These are phyloP conservation scores for Avena eriantha DNA, from an alignment of 176 grass and related monocot species.

Conservation along the genomic window DNA sequence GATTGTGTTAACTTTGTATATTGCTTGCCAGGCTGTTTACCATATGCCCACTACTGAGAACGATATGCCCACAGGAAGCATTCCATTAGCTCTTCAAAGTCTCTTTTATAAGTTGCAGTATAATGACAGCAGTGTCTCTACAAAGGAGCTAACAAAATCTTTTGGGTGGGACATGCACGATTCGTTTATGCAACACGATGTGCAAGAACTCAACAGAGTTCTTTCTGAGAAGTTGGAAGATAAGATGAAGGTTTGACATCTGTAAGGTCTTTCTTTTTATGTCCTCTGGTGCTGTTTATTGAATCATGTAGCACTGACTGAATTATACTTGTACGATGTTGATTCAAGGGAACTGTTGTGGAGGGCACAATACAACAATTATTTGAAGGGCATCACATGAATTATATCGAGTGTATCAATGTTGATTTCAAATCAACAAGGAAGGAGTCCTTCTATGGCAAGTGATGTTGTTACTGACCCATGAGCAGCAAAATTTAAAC, in stretches of 20 bases:
- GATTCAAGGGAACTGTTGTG: conserved; percentile 94
- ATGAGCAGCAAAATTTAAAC: conserved; percentile 24
- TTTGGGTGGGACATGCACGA: conserved; percentile 98
- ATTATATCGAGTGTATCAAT: conserved; percentile 98
- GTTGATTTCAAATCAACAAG: conserved; percentile 98
- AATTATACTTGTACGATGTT: conserved; percentile 60
- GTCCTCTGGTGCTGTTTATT: conserved; percentile 35
- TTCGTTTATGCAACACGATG: conserved; percentile 99
- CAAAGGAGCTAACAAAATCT: conserved; percentile 97
- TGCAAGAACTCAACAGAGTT: conserved; percentile 98
- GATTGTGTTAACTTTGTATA: conserved; percentile 32
- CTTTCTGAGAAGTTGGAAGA: conserved; percentile 99
- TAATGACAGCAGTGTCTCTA: conserved; percentile 93
- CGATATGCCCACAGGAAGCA: conserved; percentile 96
- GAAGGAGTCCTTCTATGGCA: conserved; percentile 98
- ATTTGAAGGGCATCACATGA: conserved; percentile 99
- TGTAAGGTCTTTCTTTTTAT: conserved; percentile 71
- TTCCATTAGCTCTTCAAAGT: conserved; percentile 93
- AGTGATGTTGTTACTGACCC: conserved; percentile 40
- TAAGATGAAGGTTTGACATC: conserved; percentile 99
- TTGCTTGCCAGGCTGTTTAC: conserved; percentile 89
- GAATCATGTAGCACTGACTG: conserved; percentile 57
- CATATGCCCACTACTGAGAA: conserved; percentile 99
- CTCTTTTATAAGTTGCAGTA: conserved; percentile 99
- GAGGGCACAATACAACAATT: conserved; percentile 98